Base-by-base conservation (phyloP, 305 asterid genomes). In the Fraxinus ornus region DNA sequence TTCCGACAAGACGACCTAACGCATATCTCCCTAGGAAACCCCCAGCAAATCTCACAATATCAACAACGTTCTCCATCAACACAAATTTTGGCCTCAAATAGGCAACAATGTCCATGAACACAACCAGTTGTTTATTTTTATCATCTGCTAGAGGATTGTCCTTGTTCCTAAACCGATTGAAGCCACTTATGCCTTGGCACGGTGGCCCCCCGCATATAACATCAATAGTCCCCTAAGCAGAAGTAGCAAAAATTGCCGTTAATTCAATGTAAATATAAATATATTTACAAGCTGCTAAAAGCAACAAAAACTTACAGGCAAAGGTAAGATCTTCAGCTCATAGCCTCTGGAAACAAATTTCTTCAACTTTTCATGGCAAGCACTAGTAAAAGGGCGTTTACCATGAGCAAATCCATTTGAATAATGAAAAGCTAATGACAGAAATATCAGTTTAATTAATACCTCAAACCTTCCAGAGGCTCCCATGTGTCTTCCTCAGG, bases 171-270 rank as follows among this genome's bases (percentile, higher is more conserved):
- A 90, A 93, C 33, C 99, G 87, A 49, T 96, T 96, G 71, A 87
- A 94, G 2, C 98, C 99, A 83, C 99, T 96, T 19, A 96, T 93
- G 55, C 99, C 99, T 90, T 96, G 98, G 78, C 99, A 96, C 0
- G 99, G 99, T 4, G 98, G 99, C 0, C 99, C 99, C 3, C 98
- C 98, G 44, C 99, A 96, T 74, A 94, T 83, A 8, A 94, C 98
- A 89, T 94, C 99, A 37, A 93, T 95, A 24, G 80, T 70, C 3
- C 97, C 99, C 99, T 95, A 28, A 36, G 83, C 1, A 47, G 26
- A 68, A 79, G 68, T 32, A 70, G 1, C 64, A 77, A 37, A 86
- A 47, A 60, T 7, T 12, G 7, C 12, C 8, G 41, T 82, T 52
- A 81, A 15, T 15, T 55, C 28, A 75, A 57, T 30, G 24, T 35